Base-by-base conservation (phyloP, 1,284 basidiomycete species). In the Rhodotorula sp. region DNA sequence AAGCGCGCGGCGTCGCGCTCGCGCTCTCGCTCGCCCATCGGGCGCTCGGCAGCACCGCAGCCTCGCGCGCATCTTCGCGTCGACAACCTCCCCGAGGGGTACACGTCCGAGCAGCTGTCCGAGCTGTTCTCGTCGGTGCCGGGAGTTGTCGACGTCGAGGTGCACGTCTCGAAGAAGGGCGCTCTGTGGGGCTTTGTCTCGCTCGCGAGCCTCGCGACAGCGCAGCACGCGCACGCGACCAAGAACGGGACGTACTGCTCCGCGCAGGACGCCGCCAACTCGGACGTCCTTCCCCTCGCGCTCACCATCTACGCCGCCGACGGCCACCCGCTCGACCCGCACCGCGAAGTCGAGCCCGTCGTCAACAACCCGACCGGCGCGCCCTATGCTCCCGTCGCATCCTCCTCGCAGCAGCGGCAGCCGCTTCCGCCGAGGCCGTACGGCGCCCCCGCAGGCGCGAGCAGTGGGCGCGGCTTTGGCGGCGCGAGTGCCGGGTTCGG, bases 231-330 rank as follows among this genome's bases (percentile, higher is more conserved):
- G 3, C 60, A 64, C 10, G 64, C 57, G 25, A 49, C 27, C 52
- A 58, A 59, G 50, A 23, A 61, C 34, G 61, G 50, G 41, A 56
- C 54, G 34, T 21, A 61, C 44, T 7, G 46, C n/a, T 10, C 48
- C 44, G 55, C 54, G 44, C 23, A 25, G 10, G 12, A 25, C 42
- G 44, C n/a, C 23, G 52, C 53, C 48, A 46, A 50, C 50, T 16
- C 25, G 25, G 21, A 7, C 21, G 52, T 45, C 19, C 61, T 44
- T 17, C 44, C 45, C 25, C 27, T 25, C 19, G 53, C 16, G 44
- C 65, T 67, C 52, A 71, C 56, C 57, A 64, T 67, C 60, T 67
- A 67, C 46, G 42, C 59, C 9, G 53, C 53, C 21, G 66, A 61
- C 13, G 66, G 66, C 1, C n/a, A 27, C 16, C 66, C 59, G 34